A percentile compares a stretch with the other conserved stretches of the same genome.
Conservation (phyloP, 2,329 filamentous ascomycete genomes). For the Talaromyces sp. region DNA sequence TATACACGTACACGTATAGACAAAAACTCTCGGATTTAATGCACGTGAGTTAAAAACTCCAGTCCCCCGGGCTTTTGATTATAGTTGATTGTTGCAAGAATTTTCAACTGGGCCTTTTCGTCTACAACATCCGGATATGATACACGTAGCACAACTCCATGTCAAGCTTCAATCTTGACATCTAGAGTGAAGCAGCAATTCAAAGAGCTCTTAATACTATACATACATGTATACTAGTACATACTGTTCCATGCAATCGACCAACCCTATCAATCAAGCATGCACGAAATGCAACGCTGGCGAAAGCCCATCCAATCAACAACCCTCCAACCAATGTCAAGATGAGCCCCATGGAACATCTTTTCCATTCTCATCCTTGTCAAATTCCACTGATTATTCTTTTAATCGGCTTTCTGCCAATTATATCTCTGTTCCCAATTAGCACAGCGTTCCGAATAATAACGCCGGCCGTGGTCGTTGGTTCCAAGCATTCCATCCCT, state of each 20-base stretch:
- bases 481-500: not conserved
- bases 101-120: not conserved
- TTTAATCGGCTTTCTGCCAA: not conserved
- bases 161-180: not conserved
- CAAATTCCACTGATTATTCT: not conserved
- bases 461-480: not conserved
- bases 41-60: too few relatives aligned
- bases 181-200: not conserved
- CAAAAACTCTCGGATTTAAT: too few relatives aligned
- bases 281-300: not conserved
- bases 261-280: not conserved
- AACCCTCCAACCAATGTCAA: not conserved
- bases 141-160: too few relatives aligned
- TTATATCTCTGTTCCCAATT: not conserved
- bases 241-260: not conserved
- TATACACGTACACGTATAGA: too few relatives aligned
- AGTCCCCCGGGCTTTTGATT: too few relatives aligned
- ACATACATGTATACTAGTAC: too few relatives aligned
- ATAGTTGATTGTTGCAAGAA: not conserved
- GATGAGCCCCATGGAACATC: not conserved
- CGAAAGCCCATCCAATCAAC: not conserved
- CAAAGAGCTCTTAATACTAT: not conserved
- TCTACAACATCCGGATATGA: too few relatives aligned
- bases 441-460: not conserved
- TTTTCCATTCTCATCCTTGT: not conserved